Percentiles rank a stretch among this genome's conserved stretches.
Conservation (phyloP, 306 rosid genomes). For the Amphicarpaea edgeworthii region DNA sequence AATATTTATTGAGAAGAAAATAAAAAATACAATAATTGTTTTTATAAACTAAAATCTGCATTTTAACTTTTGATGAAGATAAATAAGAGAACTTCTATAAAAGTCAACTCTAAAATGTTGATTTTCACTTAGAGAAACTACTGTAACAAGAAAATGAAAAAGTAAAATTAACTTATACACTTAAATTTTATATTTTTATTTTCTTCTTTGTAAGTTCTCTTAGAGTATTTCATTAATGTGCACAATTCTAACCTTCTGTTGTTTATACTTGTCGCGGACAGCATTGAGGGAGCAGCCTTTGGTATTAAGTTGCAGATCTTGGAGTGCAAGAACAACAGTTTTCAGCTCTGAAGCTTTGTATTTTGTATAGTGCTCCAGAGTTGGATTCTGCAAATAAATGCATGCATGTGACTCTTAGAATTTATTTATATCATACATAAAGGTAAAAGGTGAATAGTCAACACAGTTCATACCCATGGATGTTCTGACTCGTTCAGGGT, state of each 20-base stretch:
- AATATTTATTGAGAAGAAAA: too few species aligned
- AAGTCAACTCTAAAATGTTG: too few species aligned
- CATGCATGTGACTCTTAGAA: conserved; percentile 15
- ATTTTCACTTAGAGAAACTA: too few species aligned
- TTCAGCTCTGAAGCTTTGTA: conserved; percentile 72
- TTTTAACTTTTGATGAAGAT: too few species aligned
- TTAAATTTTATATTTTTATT: background rate
- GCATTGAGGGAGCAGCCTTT: conserved; percentile 62
- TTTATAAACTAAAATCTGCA: too few species aligned
- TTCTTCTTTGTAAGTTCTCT: background rate
- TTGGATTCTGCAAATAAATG: conserved; percentile 63
- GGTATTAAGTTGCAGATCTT: conserved; percentile 69
- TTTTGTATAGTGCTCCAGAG: conserved; percentile 75
- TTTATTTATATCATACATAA: background rate
- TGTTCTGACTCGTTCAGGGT: conserved; percentile 69
- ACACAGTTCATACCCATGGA: conserved; percentile 75
- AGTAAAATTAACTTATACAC: background rate
- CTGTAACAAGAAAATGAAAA: too few species aligned
- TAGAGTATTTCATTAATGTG: background rate
- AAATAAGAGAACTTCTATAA: too few species aligned
- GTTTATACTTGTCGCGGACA: conserved; percentile 74
- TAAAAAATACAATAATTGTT: too few species aligned
- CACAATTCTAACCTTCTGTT: conserved; percentile 62
- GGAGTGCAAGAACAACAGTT: conserved; percentile 70
- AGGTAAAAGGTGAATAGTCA: background rate